Conservation (phyloP, 306 rosid genomes). For the Pueraria montana region DNA sequence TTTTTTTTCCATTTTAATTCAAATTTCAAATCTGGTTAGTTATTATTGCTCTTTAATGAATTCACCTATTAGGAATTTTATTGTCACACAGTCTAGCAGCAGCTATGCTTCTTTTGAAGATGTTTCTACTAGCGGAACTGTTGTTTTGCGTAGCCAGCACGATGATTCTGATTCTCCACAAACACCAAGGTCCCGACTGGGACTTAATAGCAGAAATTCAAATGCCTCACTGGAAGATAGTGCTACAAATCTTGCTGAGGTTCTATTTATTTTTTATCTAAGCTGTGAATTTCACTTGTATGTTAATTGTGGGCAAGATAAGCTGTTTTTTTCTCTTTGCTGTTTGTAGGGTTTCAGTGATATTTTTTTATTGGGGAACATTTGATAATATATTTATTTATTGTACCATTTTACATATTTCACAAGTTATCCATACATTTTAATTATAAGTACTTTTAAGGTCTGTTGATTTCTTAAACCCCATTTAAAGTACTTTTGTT, state of each 20-base stretch:
- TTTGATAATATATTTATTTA: not conserved
- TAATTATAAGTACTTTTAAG: not conserved
- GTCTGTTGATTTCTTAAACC: not conserved
- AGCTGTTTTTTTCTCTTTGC: not conserved
- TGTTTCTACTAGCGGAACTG: conserved; percentile 80
- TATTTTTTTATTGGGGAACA: not conserved
- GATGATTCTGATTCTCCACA: conserved; percentile 81
- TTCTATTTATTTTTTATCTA: conserved; percentile 44
- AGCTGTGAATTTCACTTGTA: conserved; percentile 14
- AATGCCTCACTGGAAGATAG: conserved; percentile 83
- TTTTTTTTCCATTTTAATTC: not conserved
- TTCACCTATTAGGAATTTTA: conserved; percentile 43
- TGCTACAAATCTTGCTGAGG: conserved; percentile 90
- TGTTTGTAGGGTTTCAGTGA: conserved; percentile 8
- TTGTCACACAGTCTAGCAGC: conserved; percentile 68
- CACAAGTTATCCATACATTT: not conserved
- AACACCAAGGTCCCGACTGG: conserved; percentile 75
- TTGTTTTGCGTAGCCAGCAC: conserved; percentile 75
- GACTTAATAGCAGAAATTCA: conserved; percentile 72
- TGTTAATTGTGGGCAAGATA: not conserved
- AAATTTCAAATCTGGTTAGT: not conserved
- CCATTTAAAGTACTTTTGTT: not conserved
- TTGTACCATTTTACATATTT: not conserved
- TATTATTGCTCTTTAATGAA: conserved; percentile 36
- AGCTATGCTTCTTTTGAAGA: conserved; percentile 76